Evolutionary conservation across 2,329 filamentous ascomycete genomes (phyloP).

Genomic region (Sarocladiaceae sp.): DNA sequence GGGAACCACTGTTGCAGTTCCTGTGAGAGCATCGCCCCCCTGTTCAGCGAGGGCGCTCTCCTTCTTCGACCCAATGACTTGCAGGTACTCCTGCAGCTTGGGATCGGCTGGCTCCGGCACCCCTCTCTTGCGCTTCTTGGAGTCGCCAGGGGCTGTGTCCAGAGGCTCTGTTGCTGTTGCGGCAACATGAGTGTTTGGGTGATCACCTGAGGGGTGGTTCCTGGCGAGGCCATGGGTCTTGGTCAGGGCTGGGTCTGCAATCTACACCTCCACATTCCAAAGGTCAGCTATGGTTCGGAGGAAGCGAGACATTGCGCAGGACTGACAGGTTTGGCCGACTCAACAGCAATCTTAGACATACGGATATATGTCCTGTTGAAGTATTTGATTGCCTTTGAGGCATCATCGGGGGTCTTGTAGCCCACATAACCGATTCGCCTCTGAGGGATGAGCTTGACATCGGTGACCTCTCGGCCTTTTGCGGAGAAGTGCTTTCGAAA

Average conservation of each 20-base stretch:
- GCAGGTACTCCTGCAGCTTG: slow-evolving; percentile 80
- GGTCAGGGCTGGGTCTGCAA: slow-evolving; percentile 35
- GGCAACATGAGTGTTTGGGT: slow-evolving; percentile 7
- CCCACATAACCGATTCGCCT: slow-evolving; percentile 94
- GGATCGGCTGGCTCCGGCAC: slow-evolving; percentile 57
- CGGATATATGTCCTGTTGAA: slow-evolving; percentile 94
- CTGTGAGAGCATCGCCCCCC: slow-evolving; percentile 16
- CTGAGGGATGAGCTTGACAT: slow-evolving; percentile 84
- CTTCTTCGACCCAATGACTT: slow-evolving; percentile 62
- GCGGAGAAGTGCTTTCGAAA: slow-evolving; percentile 83
- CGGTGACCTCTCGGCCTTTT: slow-evolving; percentile 69
- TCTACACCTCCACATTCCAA: slow-evolving; percentile 30
- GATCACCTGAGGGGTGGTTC: slow-evolving; percentile 13
- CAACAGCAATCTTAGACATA: slow-evolving; percentile 89
- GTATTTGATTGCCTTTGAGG: slow-evolving; percentile 79
- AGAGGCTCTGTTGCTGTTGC: neutral
- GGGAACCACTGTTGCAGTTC: slow-evolving; percentile 15
- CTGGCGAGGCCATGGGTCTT: slow-evolving; percentile 18
- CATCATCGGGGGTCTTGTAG: slow-evolving; percentile 77
- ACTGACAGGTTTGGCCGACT: slow-evolving; percentile 74
- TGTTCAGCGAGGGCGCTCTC: slow-evolving; percentile 28
- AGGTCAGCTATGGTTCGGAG: slow-evolving; percentile 7
- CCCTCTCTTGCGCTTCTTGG: slow-evolving; percentile 64
- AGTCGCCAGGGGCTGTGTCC: too few relatives aligned
- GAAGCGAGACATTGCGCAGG: slow-evolving; percentile 5